phyloP scores from a whole-genome alignment of 768 basidiomycete genomes.

The Phallus indusiatus region DNA sequence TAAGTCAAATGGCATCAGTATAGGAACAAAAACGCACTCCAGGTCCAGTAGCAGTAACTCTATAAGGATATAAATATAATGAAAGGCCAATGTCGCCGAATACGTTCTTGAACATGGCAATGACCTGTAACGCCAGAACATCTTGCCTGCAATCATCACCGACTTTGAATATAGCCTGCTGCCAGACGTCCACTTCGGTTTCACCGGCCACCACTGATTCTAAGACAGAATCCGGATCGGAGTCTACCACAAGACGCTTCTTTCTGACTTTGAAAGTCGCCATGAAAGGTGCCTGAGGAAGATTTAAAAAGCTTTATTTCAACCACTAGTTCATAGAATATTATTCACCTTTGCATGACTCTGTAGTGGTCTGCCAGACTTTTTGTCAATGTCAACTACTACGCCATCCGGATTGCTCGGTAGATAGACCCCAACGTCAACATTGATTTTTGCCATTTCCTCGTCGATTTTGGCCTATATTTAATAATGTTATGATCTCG shows the following conservation, averaged over 20 bases:
- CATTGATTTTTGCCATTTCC: constrained; percentile 92
- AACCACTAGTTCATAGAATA: background rate
- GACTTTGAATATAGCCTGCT: constrained; percentile 98
- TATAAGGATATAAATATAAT: constrained; percentile 89
- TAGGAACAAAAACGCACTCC: constrained; percentile 62
- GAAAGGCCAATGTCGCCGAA: constrained; percentile 83
- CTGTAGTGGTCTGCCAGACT: constrained; percentile 91
- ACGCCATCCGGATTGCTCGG: constrained; percentile 96
- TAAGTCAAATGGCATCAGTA: background rate
- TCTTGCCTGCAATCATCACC: constrained; percentile 99
- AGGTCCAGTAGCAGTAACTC: constrained; percentile 93
- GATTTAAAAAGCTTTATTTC: constrained; percentile 3
- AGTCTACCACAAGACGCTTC: constrained; percentile 56
- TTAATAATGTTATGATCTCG: background rate
- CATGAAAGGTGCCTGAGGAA: constrained; percentile 90
- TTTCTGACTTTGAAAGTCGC: constrained; percentile 98
- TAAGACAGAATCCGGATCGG: constrained; percentile 66
- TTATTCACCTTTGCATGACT: constrained; percentile 87
- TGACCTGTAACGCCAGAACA: constrained; percentile 91
- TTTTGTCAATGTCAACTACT: constrained; percentile 96
- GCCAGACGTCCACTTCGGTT: constrained; percentile 71
- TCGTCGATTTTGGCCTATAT: constrained; percentile 94
- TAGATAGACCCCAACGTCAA: constrained; percentile 93
- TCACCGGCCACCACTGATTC: constrained; percentile 54
- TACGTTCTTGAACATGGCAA: constrained; percentile 99